These are phyloP conservation scores for Stevia rebaudiana DNA, from an alignment of 140 eudicot genomes.

Conservation along the genomic window DNA sequence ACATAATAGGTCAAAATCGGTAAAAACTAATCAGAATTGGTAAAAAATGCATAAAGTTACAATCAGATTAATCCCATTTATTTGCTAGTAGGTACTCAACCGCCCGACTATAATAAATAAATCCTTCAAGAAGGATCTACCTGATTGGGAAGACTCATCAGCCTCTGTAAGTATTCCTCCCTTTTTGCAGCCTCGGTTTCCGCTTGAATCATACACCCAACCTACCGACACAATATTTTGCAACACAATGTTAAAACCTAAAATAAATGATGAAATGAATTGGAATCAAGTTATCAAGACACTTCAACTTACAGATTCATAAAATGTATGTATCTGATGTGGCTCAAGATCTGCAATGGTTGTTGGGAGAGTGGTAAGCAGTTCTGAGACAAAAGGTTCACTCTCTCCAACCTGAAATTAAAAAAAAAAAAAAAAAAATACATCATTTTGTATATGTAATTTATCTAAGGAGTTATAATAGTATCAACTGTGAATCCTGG, in stretches of 20 bases:
- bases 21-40: too few species aligned
- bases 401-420: slow-evolving; percentile 78
- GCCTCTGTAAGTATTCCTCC: slow-evolving; percentile 82
- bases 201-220: slow-evolving; percentile 92
- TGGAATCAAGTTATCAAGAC: slow-evolving; percentile 6
- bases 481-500: background rate
- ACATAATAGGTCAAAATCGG: too few species aligned
- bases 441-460: background rate
- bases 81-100: too few species aligned
- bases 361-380: slow-evolving; percentile 79
- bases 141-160: slow-evolving; percentile 96
- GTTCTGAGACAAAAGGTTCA: slow-evolving; percentile 95
- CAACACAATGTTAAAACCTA: background rate
- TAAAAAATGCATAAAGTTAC: too few species aligned
- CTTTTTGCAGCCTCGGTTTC: slow-evolving; percentile 78
- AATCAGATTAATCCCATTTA: too few species aligned
- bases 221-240: slow-evolving; percentile 35
- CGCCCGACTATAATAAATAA: too few species aligned
- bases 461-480: slow-evolving; percentile 3
- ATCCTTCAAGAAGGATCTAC: slow-evolving; percentile 33
- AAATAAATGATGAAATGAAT: background rate
- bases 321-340: slow-evolving; percentile 92
- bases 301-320: slow-evolving; percentile 74
- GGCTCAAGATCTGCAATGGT: slow-evolving; percentile 87
- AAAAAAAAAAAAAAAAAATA: slow-evolving; percentile 24